Evolutionary conservation across 1,284 basidiomycete species (phyloP).

Genomic region (Afroboletus lepidellus): DNA sequence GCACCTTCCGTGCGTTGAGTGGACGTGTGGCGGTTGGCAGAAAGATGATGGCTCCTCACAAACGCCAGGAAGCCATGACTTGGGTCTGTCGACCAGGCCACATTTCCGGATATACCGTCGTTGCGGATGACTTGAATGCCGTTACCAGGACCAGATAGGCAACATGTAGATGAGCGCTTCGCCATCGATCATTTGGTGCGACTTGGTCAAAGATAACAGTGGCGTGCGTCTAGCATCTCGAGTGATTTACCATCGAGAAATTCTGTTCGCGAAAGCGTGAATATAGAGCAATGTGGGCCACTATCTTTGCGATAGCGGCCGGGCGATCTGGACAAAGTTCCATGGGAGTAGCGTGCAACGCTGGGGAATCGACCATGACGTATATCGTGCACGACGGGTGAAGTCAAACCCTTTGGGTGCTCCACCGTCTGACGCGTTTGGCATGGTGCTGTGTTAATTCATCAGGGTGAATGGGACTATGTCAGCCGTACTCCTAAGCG

Average conservation of each 20-base stretch:
- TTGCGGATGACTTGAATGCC: background rate
- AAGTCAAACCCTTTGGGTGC: background rate
- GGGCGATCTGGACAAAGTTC: background rate
- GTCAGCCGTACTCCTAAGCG: background rate
- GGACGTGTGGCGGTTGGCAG: background rate
- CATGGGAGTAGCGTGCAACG: background rate
- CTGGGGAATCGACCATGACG: background rate
- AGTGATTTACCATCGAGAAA: background rate
- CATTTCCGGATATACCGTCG: background rate
- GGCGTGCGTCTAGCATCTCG: background rate
- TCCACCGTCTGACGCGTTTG: background rate
- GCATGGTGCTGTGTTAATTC: background rate
- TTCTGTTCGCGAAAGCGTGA: background rate
- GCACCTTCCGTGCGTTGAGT: background rate
- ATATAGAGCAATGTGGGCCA: background rate
- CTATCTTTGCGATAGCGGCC: slow-evolving; percentile 6
- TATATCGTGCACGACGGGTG: background rate
- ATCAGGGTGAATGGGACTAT: background rate
- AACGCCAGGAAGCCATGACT: background rate
- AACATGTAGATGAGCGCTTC: background rate
- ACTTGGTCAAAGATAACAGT: background rate
- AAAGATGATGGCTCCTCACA: background rate
- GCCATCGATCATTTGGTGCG: slow-evolving; percentile 1
- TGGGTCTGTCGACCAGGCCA: background rate
- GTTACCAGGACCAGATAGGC: slow-evolving; percentile 5